A percentile compares a stretch with the other conserved stretches of the same genome.
Evolutionary conservation across 2,329 filamentous ascomycete genomes (phyloP).

Genomic region (Exophiala xenobiotica): DNA sequence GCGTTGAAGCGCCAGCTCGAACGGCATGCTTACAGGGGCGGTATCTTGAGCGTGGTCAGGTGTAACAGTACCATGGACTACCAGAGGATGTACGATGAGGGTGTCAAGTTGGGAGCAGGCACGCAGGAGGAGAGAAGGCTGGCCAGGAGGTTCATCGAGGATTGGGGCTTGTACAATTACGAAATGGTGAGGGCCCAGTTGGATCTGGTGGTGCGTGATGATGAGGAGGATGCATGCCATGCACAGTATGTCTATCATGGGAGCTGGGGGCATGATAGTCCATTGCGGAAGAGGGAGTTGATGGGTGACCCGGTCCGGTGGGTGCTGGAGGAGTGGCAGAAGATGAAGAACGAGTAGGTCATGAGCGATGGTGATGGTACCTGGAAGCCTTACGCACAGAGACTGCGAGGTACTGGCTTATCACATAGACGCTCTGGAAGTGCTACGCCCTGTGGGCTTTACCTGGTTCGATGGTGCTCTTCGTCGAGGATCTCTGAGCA

Average conservation of each 20-base stretch:
- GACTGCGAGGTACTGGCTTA: too few relatives aligned
- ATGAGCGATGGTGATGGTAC: neutral
- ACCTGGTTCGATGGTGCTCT: too few relatives aligned
- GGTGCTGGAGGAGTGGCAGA: neutral
- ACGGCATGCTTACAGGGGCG: conserved; percentile 31
- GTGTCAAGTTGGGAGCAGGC: conserved; percentile 37
- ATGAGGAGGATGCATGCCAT: neutral
- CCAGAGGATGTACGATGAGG: conserved; percentile 36
- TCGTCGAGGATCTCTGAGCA: too few relatives aligned
- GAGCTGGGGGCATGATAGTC: conserved; percentile 6
- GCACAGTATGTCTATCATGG: neutral
- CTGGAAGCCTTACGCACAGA: neutral
- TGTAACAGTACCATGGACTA: conserved; percentile 37
- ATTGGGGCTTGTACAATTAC: conserved; percentile 8
- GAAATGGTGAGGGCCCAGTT: conserved; percentile 6
- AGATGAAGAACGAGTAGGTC: neutral
- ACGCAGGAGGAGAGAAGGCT: conserved; percentile 32
- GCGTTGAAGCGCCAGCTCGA: conserved; percentile 36
- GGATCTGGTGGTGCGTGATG: conserved; percentile 13
- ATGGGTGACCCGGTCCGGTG: conserved; percentile 4
- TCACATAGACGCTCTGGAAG: too few relatives aligned
- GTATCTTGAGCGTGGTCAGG: conserved; percentile 39
- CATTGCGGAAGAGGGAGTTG: conserved; percentile 1
- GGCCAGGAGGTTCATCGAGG: conserved; percentile 13
- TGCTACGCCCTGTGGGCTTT: too few relatives aligned